phyloP scores from a whole-genome alignment of 2,329 filamentous ascomycete genomes.

The Fusarium temperatum region DNA sequence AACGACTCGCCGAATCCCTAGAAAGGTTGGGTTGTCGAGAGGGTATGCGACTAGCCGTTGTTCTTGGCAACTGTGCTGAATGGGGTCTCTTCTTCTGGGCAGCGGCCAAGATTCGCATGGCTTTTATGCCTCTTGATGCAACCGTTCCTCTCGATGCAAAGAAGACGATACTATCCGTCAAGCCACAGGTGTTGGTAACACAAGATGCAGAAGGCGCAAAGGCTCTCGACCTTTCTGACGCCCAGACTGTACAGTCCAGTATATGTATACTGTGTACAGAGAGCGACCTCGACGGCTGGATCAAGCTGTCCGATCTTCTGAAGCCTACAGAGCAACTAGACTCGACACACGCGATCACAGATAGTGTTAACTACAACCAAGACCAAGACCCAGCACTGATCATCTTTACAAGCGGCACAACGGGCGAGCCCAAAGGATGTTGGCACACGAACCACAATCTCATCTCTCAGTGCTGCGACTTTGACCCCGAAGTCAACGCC shows the following conservation, averaged over 20 bases:
- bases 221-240: constrained; percentile 25
- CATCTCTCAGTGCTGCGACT: constrained; percentile 49
- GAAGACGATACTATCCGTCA: constrained; percentile 34
- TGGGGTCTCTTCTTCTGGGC: constrained; percentile 52
- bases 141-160: constrained; percentile 36
- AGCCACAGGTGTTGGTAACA: constrained; percentile 45
- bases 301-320: constrained; percentile 20
- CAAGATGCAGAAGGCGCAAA: constrained; percentile 42
- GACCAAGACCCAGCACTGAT: constrained; percentile 49
- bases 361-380: neutral
- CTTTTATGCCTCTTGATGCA: constrained; percentile 49
- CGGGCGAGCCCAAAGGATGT: constrained; percentile 57
- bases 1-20: constrained; percentile 40
- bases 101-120: constrained; percentile 46
- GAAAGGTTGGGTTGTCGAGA: constrained; percentile 35
- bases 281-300: constrained; percentile 31
- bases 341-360: neutral
- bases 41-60: constrained; percentile 44
- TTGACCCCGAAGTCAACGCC: constrained; percentile 47
- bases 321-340: neutral
- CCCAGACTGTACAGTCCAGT: neutral
- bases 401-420: constrained; percentile 61
- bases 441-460: constrained; percentile 52
- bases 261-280: constrained; percentile 41
- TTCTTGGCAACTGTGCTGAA: constrained; percentile 51